Evolutionary conservation across 169 alveolate species (phyloP), one percentile per base, ranked within the genome.

Genomic region (Plasmodium knowlesi): DNA sequence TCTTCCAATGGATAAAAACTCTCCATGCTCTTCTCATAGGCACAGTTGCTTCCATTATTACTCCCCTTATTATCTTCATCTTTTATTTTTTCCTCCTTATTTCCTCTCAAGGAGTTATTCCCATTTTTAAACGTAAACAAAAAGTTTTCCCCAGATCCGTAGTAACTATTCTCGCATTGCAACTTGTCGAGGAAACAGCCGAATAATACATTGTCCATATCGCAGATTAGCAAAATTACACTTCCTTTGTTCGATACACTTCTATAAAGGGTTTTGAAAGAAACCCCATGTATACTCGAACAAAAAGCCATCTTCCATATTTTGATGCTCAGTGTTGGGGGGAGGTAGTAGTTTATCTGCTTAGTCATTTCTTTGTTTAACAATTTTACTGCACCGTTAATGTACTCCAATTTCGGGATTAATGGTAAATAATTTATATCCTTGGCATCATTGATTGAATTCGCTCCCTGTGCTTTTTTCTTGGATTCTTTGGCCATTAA

Each of bases 121-220:
- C 53, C 70, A 22, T 84, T 32, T 79, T 83, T 92, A 83, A 96
- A 96, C 67, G 96, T 96, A 94, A 96, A 96, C 71, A 96, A 97
- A 86, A 97, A 97, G 90, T 97, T 97, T 70, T 97, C 98, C 32
- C 97, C 98, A 22, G 98, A 95, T 25, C 98, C 98, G 70, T 97
- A 97, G 92, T 96, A 97, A 71, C 95, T 92, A 74, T 94, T 92
- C 37, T 95, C 95, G 84, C 95, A 89, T 30, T 82, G 95, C 19
- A 97, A 86, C 82, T 96, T 98, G 3, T 96, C 97, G 25, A 97
- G 91, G 93, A 97, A 97, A 10, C 97, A 97, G 53, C 98, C 98
- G 74, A 97, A 97, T 9, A 97, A 96, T 32, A 95, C 97, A 37
- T 98, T 98, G 39, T 93, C 54, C 82, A 96, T 92, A 78, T 97